Evolutionary conservation across 2,329 filamentous ascomycete species (phyloP).

Genomic region (Curvularia eragrostidis): DNA sequence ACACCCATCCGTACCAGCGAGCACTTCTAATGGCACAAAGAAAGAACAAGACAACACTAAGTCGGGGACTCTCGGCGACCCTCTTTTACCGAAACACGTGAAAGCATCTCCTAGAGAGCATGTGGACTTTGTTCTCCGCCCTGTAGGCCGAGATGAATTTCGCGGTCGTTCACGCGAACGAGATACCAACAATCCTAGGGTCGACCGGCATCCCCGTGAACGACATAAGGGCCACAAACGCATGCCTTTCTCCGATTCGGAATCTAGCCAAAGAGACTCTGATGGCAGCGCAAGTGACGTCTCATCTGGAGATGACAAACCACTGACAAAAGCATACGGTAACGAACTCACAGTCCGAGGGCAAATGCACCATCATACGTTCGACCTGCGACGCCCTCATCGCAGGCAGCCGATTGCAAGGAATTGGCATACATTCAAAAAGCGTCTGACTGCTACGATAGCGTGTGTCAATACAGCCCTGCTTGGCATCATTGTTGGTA

Average conservation of each 20-base stretch:
- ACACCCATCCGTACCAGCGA: slow-evolving; percentile 12
- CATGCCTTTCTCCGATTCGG: slow-evolving; percentile 11
- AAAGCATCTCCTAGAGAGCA: slow-evolving; percentile 36
- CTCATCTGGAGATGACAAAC: slow-evolving; percentile 30
- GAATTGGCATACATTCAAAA: slow-evolving; percentile 72
- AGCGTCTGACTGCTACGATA: slow-evolving; percentile 71
- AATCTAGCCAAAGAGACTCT: slow-evolving; percentile 14
- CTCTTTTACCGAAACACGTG: slow-evolving; percentile 29
- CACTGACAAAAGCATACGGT: slow-evolving; percentile 23
- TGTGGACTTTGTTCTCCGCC: slow-evolving; percentile 40
- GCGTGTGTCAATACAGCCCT: slow-evolving; percentile 76
- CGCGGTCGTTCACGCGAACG: slow-evolving; percentile 32
- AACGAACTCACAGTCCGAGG: slow-evolving; percentile 31
- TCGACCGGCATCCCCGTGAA: slow-evolving; percentile 21
- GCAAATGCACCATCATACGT: slow-evolving; percentile 45
- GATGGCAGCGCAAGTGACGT: slow-evolving; percentile 20
- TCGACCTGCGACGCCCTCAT: slow-evolving; percentile 54
- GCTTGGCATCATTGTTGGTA: slow-evolving; percentile 73
- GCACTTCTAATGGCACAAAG: slow-evolving; percentile 14
- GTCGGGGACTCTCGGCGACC: slow-evolving; percentile 29
- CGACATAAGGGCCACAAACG: slow-evolving; percentile 15
- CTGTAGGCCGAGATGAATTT: slow-evolving; percentile 32
- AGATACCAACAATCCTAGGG: slow-evolving; percentile 6
- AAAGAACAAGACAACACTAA: slow-evolving; percentile 13
- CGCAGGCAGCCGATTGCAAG: slow-evolving; percentile 71